Evolutionary conservation across 306 rosid genomes (phyloP).

Genomic region (Chamaecrista fasciculata): DNA sequence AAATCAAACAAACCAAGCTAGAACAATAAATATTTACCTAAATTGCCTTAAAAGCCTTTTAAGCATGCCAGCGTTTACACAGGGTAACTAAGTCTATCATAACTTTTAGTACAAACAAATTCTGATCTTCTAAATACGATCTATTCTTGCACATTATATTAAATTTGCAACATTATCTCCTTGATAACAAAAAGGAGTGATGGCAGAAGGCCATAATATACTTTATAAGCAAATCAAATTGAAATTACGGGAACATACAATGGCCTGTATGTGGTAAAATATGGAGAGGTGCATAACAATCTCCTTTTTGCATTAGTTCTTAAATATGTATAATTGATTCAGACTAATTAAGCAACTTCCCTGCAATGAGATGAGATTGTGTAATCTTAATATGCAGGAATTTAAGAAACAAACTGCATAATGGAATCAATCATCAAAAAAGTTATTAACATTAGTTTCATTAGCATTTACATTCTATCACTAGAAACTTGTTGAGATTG

Average conservation of each 20-base stretch:
- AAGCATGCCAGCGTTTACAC: neutral
- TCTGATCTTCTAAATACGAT: slow-evolving; percentile 8
- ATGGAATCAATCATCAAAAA: neutral
- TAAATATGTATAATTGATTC: neutral
- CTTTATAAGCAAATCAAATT: slow-evolving; percentile 7
- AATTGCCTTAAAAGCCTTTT: neutral
- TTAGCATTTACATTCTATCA: slow-evolving; percentile 20
- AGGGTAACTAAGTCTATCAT: neutral
- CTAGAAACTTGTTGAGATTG: neutral
- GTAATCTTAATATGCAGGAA: neutral
- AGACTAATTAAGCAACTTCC: neutral
- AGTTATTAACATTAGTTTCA: neutral
- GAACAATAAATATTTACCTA: neutral
- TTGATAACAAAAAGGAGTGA: neutral
- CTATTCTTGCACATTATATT: slow-evolving; percentile 9
- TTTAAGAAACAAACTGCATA: neutral
- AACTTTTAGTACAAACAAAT: neutral
- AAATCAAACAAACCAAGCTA: neutral
- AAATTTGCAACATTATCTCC: neutral
- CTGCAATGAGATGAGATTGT: neutral
- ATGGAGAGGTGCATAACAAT: neutral
- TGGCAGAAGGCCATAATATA: neutral
- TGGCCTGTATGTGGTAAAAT: neutral
- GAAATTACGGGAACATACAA: neutral
- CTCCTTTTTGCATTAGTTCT: slow-evolving; percentile 4